These are phyloP conservation scores for Odontarrhena argentea DNA, from an alignment of 345 rosid species.

Conservation along the genomic window DNA sequence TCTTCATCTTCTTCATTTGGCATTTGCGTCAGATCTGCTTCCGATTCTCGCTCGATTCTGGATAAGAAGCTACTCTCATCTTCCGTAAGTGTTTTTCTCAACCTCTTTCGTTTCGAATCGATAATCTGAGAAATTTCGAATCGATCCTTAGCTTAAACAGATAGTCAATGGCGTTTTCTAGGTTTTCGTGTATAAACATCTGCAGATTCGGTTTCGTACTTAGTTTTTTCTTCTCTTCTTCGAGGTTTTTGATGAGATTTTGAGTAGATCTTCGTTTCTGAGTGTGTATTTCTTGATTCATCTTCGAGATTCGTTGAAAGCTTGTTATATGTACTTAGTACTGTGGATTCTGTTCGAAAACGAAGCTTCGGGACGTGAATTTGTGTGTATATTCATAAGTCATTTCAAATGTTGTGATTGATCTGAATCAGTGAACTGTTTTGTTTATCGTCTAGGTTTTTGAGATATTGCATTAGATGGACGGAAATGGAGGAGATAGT, in stretches of 20 bases:
- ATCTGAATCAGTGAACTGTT: constrained; percentile 1
- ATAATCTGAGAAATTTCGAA: constrained; percentile 6
- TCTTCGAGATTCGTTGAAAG: not conserved
- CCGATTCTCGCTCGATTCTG: constrained; percentile 8
- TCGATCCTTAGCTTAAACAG: constrained; percentile 14
- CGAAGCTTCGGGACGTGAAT: not conserved
- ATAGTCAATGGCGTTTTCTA: not conserved
- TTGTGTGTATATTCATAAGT: not conserved
- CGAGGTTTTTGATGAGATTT: constrained; percentile 2
- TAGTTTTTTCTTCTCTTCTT: not conserved
- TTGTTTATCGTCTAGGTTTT: constrained; percentile 38
- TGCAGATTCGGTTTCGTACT: not conserved
- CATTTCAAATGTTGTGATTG: not conserved
- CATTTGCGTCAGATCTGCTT: constrained; percentile 35
- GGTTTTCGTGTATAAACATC: not conserved
- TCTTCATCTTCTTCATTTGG: constrained; percentile 29
- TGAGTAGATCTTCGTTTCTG: constrained; percentile 15
- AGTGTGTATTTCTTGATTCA: not conserved
- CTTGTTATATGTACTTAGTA: not conserved
- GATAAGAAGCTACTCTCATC: constrained; percentile 16
- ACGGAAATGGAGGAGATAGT: constrained; percentile 68
- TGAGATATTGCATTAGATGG: constrained; percentile 54
- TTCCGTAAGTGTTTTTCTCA: constrained; percentile 24
- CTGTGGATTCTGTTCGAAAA: not conserved
- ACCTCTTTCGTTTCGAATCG: not conserved